These are phyloP conservation scores for Aaosphaeria pasadenensis DNA, from an alignment of 2,329 filamentous ascomycete genomes.

Conservation along the genomic window DNA sequence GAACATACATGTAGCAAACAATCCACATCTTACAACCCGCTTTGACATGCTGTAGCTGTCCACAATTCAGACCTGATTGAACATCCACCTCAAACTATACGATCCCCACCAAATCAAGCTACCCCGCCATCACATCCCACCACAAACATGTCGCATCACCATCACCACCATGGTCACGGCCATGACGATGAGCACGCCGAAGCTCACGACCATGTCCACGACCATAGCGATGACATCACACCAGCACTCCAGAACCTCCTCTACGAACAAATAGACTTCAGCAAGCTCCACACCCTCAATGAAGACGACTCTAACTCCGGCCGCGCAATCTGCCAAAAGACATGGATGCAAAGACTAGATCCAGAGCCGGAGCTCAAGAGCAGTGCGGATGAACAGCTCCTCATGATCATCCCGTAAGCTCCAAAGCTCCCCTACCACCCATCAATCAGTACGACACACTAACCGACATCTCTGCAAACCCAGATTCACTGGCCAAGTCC, in stretches of 20 bases:
- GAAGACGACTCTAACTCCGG: conserved; percentile 69
- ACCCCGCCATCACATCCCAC: conserved; percentile 23
- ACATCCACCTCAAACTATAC: neutral
- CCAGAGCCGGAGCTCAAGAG: conserved; percentile 74
- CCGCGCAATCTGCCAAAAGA: conserved; percentile 77
- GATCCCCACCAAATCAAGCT: conserved; percentile 1
- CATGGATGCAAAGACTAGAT: conserved; percentile 77
- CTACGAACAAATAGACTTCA: conserved; percentile 90
- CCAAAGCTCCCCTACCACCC: neutral
- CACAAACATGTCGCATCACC: conserved; percentile 24
- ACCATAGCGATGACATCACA: conserved; percentile 88
- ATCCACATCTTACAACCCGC: neutral
- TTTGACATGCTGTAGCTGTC: neutral
- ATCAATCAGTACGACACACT: neutral
- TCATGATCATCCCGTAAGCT: conserved; percentile 84
- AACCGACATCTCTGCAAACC: neutral
- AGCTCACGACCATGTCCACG: conserved; percentile 63
- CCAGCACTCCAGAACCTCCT: conserved; percentile 88
- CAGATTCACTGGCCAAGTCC: conserved; percentile 90
- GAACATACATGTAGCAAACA: neutral
- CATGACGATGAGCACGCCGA: conserved; percentile 52
- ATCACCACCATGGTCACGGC: conserved; percentile 34
- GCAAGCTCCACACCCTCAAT: conserved; percentile 79
- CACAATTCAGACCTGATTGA: neutral
- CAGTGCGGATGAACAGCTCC: conserved; percentile 87